A percentile compares a stretch with the other conserved stretches of the same genome.
Conservation (phyloP, 441 rosid genomes). For the Croton laevigatus region DNA sequence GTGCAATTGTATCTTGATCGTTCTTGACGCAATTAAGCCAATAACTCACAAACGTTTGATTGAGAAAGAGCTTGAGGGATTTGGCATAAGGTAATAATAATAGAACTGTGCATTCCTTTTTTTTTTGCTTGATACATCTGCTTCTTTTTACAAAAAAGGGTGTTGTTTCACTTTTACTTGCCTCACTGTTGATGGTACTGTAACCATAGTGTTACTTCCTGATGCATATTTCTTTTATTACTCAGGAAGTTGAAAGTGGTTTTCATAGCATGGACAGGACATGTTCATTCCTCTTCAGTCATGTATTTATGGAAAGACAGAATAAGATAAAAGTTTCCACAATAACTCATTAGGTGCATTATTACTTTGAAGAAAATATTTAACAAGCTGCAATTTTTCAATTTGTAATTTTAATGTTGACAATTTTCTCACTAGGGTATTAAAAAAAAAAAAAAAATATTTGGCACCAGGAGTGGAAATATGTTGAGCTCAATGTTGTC, state of each 20-base stretch:
- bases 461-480: not conserved
- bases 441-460: not conserved
- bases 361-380: not conserved
- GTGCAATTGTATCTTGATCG: conserved; percentile 87
- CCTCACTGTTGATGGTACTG: not conserved
- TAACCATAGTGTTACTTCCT: not conserved
- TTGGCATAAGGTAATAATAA: conserved; percentile 76
- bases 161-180: not conserved
- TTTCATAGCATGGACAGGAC: not conserved
- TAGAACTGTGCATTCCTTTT: not conserved
- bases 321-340: not conserved
- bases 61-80: conserved; percentile 98
- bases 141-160: not conserved
- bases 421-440: conserved; percentile 1
- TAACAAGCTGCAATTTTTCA: not conserved
- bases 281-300: not conserved
- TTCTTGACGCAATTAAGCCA: conserved; percentile 97
- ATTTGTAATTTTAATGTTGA: not conserved
- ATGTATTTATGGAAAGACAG: not conserved
- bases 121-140: not conserved
- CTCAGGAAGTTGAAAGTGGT: not conserved
- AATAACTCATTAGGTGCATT: not conserved
- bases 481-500: not conserved
- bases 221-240: not conserved
- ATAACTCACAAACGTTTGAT: conserved; percentile 97